Conservation (phyloP, 2,329 filamentous ascomycete species). For the Lachnellula occidentalis region DNA sequence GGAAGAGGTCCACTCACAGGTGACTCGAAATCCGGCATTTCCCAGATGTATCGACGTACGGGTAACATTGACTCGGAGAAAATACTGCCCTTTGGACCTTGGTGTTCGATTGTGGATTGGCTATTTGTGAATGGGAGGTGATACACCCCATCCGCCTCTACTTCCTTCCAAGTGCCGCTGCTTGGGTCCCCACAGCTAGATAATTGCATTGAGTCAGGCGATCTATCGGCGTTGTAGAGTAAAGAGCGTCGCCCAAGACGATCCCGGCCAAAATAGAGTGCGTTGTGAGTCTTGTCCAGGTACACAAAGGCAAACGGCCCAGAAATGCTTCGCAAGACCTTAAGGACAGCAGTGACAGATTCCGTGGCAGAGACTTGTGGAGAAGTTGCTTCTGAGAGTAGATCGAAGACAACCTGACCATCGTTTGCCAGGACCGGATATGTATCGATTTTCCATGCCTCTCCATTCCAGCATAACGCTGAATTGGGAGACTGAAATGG, state of each 20-base stretch:
- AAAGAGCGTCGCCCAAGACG: constrained; percentile 82
- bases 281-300: constrained; percentile 56
- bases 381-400: constrained; percentile 42
- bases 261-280: constrained; percentile 79
- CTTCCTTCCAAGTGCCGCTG: constrained; percentile 62
- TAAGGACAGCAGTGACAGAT: constrained; percentile 37
- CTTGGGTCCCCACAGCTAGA: constrained; percentile 63
- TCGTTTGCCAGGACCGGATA: constrained; percentile 68
- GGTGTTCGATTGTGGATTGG: background rate
- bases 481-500: constrained; percentile 63
- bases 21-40: background rate
- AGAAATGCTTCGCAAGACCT: constrained; percentile 55
- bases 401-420: constrained; percentile 60
- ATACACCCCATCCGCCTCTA: constrained; percentile 80
- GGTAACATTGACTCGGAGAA: constrained; percentile 7
- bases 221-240: constrained; percentile 48
- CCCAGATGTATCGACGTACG: constrained; percentile 13
- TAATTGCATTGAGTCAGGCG: constrained; percentile 46
- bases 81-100: background rate
- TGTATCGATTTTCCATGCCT: constrained; percentile 74
- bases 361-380: constrained; percentile 11
- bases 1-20: constrained; percentile 3
- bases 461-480: constrained; percentile 92
- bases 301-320: constrained; percentile 91
- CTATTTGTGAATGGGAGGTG: constrained; percentile 18